A percentile compares a stretch with the other conserved stretches of the same genome.
Evolutionary conservation across 139 green algal species (phyloP).

Genomic region (Gonium pectorale): DNA sequence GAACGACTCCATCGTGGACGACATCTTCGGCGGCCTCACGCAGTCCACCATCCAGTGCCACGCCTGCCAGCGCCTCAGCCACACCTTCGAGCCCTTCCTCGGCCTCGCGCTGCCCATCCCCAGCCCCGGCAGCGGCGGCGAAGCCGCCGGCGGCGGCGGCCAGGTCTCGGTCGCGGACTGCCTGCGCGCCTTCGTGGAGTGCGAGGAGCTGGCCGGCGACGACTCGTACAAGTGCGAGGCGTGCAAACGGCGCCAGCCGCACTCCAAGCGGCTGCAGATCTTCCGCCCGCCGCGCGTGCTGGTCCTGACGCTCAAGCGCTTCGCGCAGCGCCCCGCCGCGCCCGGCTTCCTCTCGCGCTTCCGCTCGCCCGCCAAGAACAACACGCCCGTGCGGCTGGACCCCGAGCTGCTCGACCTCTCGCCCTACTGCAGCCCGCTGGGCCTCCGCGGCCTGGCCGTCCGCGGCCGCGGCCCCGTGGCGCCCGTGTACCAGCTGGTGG

Average conservation of each 20-base stretch:
- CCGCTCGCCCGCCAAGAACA: constrained; percentile 62
- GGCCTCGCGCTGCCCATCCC: constrained; percentile 85
- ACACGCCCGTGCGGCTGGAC: constrained; percentile 60
- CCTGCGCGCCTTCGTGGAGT: constrained; percentile 53
- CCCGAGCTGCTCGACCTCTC: constrained; percentile 65
- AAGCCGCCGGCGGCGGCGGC: not conserved
- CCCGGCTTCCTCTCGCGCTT: constrained; percentile 44
- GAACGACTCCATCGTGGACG: constrained; percentile 78
- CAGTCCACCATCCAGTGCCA: constrained; percentile 83
- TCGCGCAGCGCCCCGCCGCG: constrained; percentile 45
- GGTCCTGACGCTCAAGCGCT: constrained; percentile 80
- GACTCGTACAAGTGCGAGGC: constrained; percentile 70
- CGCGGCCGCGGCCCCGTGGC: constrained; percentile 1
- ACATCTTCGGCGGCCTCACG: constrained; percentile 84
- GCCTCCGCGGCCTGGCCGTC: constrained; percentile 38
- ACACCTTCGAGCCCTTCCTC: constrained; percentile 87
- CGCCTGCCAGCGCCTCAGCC: constrained; percentile 62
- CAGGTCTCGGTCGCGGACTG: constrained; percentile 50
- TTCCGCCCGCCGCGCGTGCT: constrained; percentile 65
- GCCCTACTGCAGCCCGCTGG: constrained; percentile 68
- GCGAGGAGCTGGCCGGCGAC: constrained; percentile 58
- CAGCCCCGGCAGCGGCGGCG: not conserved
- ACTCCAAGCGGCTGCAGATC: constrained; percentile 75
- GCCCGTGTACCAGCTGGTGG: constrained; percentile 69
- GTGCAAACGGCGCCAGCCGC: constrained; percentile 65